phyloP scores from a whole-genome alignment of 176 grass and related monocot genomes.

The Phyllostachys edulis region DNA sequence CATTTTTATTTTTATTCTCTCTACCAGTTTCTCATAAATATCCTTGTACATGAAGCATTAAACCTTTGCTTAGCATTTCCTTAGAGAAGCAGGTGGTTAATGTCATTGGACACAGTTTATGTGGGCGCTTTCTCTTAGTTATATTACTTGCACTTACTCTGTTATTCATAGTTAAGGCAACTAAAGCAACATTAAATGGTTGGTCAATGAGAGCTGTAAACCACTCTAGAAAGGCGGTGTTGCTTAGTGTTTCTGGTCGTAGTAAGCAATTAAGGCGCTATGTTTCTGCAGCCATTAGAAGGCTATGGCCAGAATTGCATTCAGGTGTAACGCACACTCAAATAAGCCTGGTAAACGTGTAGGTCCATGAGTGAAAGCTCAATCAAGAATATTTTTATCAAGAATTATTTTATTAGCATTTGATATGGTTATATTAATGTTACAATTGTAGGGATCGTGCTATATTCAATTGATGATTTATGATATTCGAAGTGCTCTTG shows the following conservation, averaged over 20 bases:
- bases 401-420: not conserved
- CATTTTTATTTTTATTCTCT: not conserved
- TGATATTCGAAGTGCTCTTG: not conserved
- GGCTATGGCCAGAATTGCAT: not conserved
- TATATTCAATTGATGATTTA: not conserved
- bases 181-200: not conserved
- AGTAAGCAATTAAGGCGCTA: not conserved
- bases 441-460: not conserved
- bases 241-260: not conserved
- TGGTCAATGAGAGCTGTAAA: not conserved
- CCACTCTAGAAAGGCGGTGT: not conserved
- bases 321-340: not conserved
- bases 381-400: not conserved
- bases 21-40: not conserved
- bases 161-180: not conserved
- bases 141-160: not conserved
- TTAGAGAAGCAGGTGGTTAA: too few species aligned
- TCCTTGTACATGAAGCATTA: too few species aligned
- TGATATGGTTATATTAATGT: not conserved
- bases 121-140: too few species aligned
- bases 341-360: not conserved
- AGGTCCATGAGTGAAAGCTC: not conserved
- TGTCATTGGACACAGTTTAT: too few species aligned
- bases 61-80: too few species aligned
- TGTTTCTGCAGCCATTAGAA: not conserved